phyloP scores from a whole-genome alignment of 1,139 yeast species.

The Pichia sp. region DNA sequence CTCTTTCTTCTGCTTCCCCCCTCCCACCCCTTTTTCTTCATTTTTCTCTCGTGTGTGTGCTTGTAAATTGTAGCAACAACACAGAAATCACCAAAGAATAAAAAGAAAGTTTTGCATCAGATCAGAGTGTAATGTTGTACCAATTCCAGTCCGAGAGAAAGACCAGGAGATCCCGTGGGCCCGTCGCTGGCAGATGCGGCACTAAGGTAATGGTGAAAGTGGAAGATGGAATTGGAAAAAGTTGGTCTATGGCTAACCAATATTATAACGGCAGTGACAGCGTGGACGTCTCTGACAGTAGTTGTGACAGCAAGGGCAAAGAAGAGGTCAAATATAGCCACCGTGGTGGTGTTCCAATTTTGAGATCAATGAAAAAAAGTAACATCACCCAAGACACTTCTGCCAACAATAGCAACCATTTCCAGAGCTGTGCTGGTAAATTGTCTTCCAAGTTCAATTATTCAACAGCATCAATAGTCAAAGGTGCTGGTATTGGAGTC shows the following conservation, averaged over 20 bases:
- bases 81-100: background rate
- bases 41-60: background rate
- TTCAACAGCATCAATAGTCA: background rate
- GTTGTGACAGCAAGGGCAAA: background rate
- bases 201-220: background rate
- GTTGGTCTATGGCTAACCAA: background rate
- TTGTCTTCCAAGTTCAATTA: background rate
- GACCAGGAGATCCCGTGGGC: background rate
- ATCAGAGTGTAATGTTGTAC: background rate
- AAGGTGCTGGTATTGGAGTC: background rate
- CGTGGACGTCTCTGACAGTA: no score
- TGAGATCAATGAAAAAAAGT: background rate
- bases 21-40: background rate
- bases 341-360: background rate
- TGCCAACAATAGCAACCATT: background rate
- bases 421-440: background rate
- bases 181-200: background rate
- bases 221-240: background rate
- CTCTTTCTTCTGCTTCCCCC: background rate
- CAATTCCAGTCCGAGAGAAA: background rate
- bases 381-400: background rate
- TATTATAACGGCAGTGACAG: background rate
- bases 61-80: background rate
- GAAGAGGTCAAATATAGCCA: background rate
- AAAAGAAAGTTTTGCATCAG: background rate